Evolutionary conservation across 177 flowering plant genomes (phyloP), one percentile per base, ranked within the genome.

Genomic region (Telopea speciosissima): DNA sequence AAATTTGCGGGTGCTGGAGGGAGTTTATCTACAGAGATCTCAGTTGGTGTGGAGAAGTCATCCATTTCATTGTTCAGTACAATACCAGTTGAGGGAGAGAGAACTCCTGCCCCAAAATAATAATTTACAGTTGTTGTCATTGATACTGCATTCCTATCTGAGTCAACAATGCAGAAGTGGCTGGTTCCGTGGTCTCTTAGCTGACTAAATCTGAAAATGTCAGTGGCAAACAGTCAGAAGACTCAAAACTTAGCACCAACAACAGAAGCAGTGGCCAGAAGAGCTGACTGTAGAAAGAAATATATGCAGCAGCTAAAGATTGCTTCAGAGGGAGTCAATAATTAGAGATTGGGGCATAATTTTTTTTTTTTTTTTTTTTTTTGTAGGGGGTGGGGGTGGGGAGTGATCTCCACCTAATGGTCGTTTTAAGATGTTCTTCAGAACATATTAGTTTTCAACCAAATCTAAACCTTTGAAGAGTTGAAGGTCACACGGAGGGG

Each of bases 1-100:
- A 86, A 96, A 81, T 96, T 96, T 49, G 95, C 69, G 10, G 96
- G 97, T 68, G 93, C 85, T 16, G 99, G 97, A 71, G 98, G 97
- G 62, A 93, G 97, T 54, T 21, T 75, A 67, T 89, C 97, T 0
- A 80, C 79, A 10, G 77, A 59, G 22, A 71, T 71, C 49, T 89
- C 92, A 1, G 89, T 80, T 8, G 98, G 97, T 7, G 74, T 76
- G 0, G 99, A 89, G 82, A 93, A 96, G 73, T 96, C 98, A 52
- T 69, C 92, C 99, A 95, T 93, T 85, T 95, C 92, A 72, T 93
- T 87, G 77, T 95, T 95, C 67, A 95, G 83, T 44, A 95, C 79
- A 64, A 95, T 88, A 9, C 99, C 98, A 3, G 97, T 90, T 14
- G 90, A 83, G 56, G 91, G 87, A 7, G 97, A 92, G 40, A 89